phyloP scores from a whole-genome alignment of 768 basidiomycete genomes.

The Phlebiopsis flavidoalba region DNA sequence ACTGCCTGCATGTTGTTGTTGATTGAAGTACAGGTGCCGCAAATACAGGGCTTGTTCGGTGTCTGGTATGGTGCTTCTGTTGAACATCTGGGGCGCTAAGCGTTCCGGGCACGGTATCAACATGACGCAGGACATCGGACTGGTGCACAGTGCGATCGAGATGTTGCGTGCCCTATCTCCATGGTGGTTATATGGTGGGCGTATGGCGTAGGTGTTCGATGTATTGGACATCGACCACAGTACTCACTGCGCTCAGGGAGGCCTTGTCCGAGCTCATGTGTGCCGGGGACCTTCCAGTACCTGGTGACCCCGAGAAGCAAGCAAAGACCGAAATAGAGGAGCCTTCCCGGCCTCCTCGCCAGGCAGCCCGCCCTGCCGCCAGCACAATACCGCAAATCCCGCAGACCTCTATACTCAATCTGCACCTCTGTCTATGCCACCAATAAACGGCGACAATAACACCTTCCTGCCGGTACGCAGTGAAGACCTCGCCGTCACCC shows the following conservation, averaged over 20 bases:
- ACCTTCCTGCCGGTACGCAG: neutral
- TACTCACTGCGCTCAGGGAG: constrained; percentile 9
- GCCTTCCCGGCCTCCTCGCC: neutral
- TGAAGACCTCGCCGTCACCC: constrained; percentile 1
- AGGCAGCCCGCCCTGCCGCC: neutral
- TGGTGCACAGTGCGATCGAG: constrained; percentile 36
- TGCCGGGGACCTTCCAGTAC: constrained; percentile 6
- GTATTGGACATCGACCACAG: neutral
- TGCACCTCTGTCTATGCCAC: neutral
- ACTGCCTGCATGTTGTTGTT: neutral
- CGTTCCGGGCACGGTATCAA: constrained; percentile 25
- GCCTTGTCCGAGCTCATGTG: neutral
- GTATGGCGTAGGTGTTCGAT: constrained; percentile 35
- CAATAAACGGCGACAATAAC: neutral
- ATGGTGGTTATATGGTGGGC: constrained; percentile 35
- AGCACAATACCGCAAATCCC: neutral
- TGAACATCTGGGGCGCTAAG: constrained; percentile 39
- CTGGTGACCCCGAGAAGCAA: neutral
- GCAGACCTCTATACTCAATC: neutral
- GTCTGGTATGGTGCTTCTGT: constrained; percentile 35
- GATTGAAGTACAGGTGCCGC: constrained; percentile 18
- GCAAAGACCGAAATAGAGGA: neutral
- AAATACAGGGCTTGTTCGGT: constrained; percentile 22
- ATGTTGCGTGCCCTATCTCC: constrained; percentile 26
- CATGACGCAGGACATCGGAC: constrained; percentile 28